These are phyloP conservation scores for Podila epigama DNA, from an alignment of 192 early-diverging fungal species.

Conservation along the genomic window DNA sequence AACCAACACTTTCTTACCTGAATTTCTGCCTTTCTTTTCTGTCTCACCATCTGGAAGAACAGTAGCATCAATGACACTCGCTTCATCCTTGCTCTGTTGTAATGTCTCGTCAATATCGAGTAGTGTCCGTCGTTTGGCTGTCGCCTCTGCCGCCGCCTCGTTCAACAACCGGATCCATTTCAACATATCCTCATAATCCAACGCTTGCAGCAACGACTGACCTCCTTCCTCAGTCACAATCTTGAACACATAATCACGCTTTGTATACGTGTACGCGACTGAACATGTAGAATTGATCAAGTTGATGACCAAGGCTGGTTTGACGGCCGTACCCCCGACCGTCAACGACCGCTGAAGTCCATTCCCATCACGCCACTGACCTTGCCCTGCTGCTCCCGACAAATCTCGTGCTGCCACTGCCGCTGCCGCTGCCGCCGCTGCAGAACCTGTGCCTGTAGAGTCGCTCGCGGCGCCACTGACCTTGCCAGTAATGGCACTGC, in stretches of 20 bases:
- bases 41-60: conserved; percentile 11
- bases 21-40: conserved; percentile 57
- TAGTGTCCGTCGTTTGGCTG: conserved; percentile 72
- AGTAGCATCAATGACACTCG: background rate
- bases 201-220: conserved; percentile 75
- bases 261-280: conserved; percentile 68
- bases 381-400: background rate
- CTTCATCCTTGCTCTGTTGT: background rate
- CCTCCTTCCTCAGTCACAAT: conserved; percentile 83
- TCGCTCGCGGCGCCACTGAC: conserved; percentile 12
- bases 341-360: background rate
- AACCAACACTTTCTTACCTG: no score
- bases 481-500: conserved; percentile 35
- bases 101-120: conserved; percentile 64
- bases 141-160: conserved; percentile 73
- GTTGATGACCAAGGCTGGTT: conserved; percentile 77
- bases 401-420: background rate
- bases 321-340: conserved; percentile 8
- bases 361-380: background rate
- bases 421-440: background rate
- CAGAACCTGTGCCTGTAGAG: background rate
- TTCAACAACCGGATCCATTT: conserved; percentile 75
- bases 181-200: conserved; percentile 72
- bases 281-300: conserved; percentile 79
- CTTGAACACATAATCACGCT: conserved; percentile 79